These are phyloP conservation scores for Iberis amara DNA, from an alignment of 441 rosid genomes.

Conservation along the genomic window DNA sequence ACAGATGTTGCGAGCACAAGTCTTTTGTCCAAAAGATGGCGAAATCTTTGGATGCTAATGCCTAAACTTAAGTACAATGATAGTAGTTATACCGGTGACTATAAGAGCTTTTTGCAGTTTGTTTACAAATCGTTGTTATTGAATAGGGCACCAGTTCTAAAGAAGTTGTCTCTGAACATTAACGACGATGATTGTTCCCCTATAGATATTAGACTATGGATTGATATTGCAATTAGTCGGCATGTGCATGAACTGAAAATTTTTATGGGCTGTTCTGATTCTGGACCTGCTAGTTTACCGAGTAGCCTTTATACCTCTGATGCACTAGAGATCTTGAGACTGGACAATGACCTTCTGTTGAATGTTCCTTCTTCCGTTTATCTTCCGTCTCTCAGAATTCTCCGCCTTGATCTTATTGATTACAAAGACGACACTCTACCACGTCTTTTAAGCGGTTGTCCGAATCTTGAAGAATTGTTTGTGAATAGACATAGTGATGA, in stretches of 20 bases:
- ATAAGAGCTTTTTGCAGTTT: not conserved
- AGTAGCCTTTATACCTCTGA: conserved; percentile 3
- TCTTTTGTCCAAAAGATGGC: not conserved
- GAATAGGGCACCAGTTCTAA: conserved; percentile 1
- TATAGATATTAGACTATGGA: conserved; percentile 11
- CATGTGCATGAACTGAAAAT: not conserved
- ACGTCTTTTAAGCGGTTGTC: conserved; percentile 7
- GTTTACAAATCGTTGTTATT: not conserved
- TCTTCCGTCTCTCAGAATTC: conserved; percentile 1
- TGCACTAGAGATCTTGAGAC: not conserved
- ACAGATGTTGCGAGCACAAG: not conserved
- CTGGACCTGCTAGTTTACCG: not conserved
- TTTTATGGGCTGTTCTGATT: not conserved
- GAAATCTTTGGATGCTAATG: not conserved
- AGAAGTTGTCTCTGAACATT: not conserved
- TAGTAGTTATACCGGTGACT: not conserved
- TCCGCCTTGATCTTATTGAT: not conserved
- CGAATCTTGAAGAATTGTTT: not conserved
- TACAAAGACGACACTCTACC: not conserved
- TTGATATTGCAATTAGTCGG: not conserved
- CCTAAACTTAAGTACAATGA: not conserved
- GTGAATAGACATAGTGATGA: not conserved
- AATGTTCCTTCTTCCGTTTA: not conserved
- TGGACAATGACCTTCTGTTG: not conserved
- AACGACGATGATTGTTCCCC: not conserved